These are phyloP conservation scores for Wickerhamomyces ciferrii DNA, from an alignment of 805 yeast species.

Conservation along the genomic window DNA sequence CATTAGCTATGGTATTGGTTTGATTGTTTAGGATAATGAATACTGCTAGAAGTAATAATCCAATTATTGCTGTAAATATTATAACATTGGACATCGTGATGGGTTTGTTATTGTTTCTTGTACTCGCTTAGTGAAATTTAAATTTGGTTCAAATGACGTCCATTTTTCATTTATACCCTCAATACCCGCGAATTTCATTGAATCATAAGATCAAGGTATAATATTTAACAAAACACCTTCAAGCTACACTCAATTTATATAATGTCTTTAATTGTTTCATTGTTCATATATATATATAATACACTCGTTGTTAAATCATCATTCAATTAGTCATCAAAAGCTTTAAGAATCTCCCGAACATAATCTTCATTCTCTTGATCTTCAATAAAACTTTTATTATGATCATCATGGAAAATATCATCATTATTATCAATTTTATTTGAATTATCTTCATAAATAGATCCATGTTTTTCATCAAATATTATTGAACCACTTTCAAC, in stretches of 20 bases:
- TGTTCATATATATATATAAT: not conserved
- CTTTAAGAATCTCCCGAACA: slow-evolving; percentile 23
- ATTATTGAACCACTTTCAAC: slow-evolving; percentile 9
- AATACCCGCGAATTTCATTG: too few species aligned
- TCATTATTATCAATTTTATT: slow-evolving; percentile 17
- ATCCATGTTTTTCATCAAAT: not conserved
- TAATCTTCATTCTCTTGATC: slow-evolving; percentile 12
- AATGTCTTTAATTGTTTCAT: too few species aligned
- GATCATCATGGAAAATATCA: slow-evolving; percentile 7
- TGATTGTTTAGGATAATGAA: slow-evolving; percentile 11
- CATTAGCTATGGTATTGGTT: slow-evolving; percentile 4
- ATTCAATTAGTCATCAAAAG: slow-evolving; percentile 31
- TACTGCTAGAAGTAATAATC: slow-evolving; percentile 2
- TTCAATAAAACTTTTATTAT: too few species aligned
- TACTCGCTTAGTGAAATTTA: too few species aligned
- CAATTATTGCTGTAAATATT: not conserved
- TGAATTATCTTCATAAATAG: slow-evolving; percentile 18
- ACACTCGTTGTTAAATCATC: too few species aligned
- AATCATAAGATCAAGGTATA: too few species aligned
- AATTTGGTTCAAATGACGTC: too few species aligned
- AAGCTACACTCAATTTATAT: too few species aligned
- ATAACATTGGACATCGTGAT: not conserved
- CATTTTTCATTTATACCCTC: too few species aligned
- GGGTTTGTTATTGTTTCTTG: not conserved
- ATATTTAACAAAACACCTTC: too few species aligned